Percentiles rank a stretch among this genome's conserved stretches.
Conservation (phyloP, 1,284 basidiomycete genomes). For the Golubevia pallescens region DNA sequence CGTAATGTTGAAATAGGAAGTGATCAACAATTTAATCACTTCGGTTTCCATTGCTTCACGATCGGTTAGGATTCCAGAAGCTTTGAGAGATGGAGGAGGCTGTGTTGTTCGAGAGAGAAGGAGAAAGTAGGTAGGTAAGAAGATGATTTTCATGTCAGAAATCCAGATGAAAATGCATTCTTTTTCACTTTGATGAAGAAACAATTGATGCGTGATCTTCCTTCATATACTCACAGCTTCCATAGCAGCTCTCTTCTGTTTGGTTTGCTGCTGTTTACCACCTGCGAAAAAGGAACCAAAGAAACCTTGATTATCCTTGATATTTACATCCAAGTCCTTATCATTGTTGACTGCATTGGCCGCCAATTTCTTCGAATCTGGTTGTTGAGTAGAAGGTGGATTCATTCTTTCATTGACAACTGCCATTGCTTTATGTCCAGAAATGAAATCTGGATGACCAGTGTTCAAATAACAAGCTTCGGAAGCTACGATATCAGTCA, state of each 20-base stretch:
- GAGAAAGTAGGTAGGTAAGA: neutral
- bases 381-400: constrained; percentile 68
- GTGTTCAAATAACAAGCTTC: constrained; percentile 76
- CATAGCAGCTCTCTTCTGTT: constrained; percentile 85
- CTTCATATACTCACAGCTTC: constrained; percentile 71
- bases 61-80: constrained; percentile 89
- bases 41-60: constrained; percentile 98
- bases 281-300: constrained; percentile 89
- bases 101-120: too few relatives aligned
- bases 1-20: constrained; percentile 68
- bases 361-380: constrained; percentile 74
- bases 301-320: constrained; percentile 83
- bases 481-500: constrained; percentile 82
- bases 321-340: constrained; percentile 88
- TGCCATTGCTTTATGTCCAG: constrained; percentile 93
- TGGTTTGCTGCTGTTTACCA: constrained; percentile 69
- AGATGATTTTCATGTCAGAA: too few relatives aligned
- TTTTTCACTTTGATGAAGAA: neutral
- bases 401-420: constrained; percentile 82
- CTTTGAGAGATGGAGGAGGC: constrained; percentile 88
- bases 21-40: constrained; percentile 80
- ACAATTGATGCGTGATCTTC: neutral
- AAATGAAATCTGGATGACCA: constrained; percentile 98
- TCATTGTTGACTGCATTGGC: constrained; percentile 81
- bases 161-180: too few relatives aligned